Conservation (phyloP, 768 basidiomycete genomes). For the Boletus subparvulus region DNA sequence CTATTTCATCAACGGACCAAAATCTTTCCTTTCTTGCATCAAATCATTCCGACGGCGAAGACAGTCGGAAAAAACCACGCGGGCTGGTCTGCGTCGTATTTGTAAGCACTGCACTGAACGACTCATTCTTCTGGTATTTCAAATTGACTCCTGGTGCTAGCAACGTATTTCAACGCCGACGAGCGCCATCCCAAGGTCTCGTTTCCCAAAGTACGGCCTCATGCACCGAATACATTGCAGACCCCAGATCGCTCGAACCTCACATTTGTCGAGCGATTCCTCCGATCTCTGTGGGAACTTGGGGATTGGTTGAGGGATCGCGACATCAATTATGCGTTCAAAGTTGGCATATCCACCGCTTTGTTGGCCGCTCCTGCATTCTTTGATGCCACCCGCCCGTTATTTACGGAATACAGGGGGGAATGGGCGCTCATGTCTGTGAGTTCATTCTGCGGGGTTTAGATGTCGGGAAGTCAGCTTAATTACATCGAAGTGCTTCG, state of each 20-base stretch:
- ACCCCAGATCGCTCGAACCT: constrained; percentile 66
- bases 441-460: constrained; percentile 28
- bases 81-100: constrained; percentile 35
- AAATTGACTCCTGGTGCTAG: constrained; percentile 29
- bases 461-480: constrained; percentile 2
- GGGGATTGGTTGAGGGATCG: constrained; percentile 64
- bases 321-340: constrained; percentile 85
- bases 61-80: constrained; percentile 12
- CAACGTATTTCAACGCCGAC: constrained; percentile 53
- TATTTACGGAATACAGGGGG: constrained; percentile 80
- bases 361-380: constrained; percentile 88
- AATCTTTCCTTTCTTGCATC: constrained; percentile 22
- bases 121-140: not conserved
- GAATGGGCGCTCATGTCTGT: constrained; percentile 97
- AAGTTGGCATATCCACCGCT: constrained; percentile 80
- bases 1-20: constrained; percentile 30
- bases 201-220: constrained; percentile 80
- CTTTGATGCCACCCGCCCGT: constrained; percentile 70
- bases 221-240: constrained; percentile 84
- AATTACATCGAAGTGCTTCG: constrained; percentile 58
- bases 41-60: constrained; percentile 14
- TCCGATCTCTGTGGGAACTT: constrained; percentile 72
- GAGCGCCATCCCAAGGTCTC: constrained; percentile 50
- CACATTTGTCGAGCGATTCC: constrained; percentile 57
- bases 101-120: constrained; percentile 39